Base-by-base conservation (phyloP, 2,329 filamentous ascomycete genomes). In the Fusarium sp. region DNA sequence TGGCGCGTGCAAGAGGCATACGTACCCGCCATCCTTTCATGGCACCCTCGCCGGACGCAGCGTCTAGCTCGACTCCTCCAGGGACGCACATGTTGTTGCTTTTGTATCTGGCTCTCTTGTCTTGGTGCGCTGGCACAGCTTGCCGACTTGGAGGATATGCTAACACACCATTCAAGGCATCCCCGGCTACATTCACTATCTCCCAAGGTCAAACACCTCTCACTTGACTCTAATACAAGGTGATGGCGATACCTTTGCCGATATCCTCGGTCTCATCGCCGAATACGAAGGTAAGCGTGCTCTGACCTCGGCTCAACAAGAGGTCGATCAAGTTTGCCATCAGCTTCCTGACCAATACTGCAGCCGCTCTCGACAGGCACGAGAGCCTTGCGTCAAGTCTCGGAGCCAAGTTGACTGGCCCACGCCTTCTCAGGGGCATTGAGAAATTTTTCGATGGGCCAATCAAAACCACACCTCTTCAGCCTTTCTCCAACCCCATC, bases 341-440 rank as follows among this genome's bases (percentile, higher is more conserved):
- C 72, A 56, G 76, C 71, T 70, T 69, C 76, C 65, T 69, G 56
- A 63, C 68, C 57, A 63, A 42, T n/a, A 42, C 29, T 50, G 7
- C 69, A 88, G 94, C 92, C 74, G 94, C 97, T 18, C 86, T 97
- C 62, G 93, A 94, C 78, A 91, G 94, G 65, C 94, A 96, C 81
- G 95, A 98, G 84, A 96, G 93, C 81, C 90, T 97, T 77, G 95
- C 95, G 56, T 92, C 93, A 67, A 96, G 95, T 78, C 88, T 98
- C 29, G 95, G 95, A 77, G 95, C 94, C 65, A 93, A 94, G 75
- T 92, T 95, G 20, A 90, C 95, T 1, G 94, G 93, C 0, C 94
- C 94, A 27, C 94, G 95, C 61, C 85, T 97, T 71, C 90, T 97
- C 78, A 95, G 95, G 83, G 92, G 94, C 47, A 95, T 97, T 81